A percentile compares a stretch with the other conserved stretches of the same genome.
phyloP scores from a whole-genome alignment of 164 flowering plant species.

The Macadamia integrifolia region DNA sequence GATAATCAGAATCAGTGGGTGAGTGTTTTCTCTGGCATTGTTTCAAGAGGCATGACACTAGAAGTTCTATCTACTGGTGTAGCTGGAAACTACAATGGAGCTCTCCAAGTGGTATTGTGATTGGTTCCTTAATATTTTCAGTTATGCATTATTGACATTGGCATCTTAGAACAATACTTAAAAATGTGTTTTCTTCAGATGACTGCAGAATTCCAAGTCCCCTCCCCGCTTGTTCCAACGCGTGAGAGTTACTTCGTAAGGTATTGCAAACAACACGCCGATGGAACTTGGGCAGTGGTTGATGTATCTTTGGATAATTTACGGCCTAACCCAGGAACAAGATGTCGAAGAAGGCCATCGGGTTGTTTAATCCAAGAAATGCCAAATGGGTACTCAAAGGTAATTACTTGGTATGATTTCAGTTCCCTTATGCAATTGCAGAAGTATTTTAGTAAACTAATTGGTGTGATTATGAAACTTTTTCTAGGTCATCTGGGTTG shows the following conservation, averaged over 20 bases:
- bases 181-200: conserved; percentile 34
- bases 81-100: conserved; percentile 87
- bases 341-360: conserved; percentile 76
- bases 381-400: conserved; percentile 91
- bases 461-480: background rate
- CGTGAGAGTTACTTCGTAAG: conserved; percentile 63
- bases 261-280: conserved; percentile 77
- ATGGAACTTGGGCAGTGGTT: conserved; percentile 88
- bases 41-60: conserved; percentile 70
- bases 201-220: conserved; percentile 90
- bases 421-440: background rate
- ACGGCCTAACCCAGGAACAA: conserved; percentile 36
- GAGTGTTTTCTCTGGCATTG: conserved; percentile 55
- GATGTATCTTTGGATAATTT: conserved; percentile 80
- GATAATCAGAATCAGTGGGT: conserved; percentile 72
- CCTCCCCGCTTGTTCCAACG: conserved; percentile 87
- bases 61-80: conserved; percentile 86
- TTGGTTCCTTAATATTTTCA: background rate
- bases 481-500: conserved; percentile 81
- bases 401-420: conserved; percentile 9
- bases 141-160: no score
- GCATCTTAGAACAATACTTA: no score
- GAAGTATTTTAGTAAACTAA: background rate
- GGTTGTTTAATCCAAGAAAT: conserved; percentile 85
- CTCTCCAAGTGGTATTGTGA: conserved; percentile 80